Percentiles rank a stretch among this genome's conserved stretches.
Conservation (phyloP, 225 moss, liverwort and hornwort species). For the Polytrichum formosum region DNA sequence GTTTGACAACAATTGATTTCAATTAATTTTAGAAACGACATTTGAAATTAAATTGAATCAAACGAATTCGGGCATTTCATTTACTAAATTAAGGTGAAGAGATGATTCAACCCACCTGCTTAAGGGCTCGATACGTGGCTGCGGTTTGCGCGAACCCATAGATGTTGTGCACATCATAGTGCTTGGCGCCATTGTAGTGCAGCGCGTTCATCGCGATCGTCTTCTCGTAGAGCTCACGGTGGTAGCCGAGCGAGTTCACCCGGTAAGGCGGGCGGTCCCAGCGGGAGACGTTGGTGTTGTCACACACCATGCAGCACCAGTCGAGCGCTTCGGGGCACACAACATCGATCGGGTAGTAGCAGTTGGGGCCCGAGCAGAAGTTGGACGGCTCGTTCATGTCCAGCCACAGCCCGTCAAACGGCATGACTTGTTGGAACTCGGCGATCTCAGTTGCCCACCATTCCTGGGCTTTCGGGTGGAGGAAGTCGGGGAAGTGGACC, state of each 20-base stretch:
- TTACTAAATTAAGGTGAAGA: neutral
- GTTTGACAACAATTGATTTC: no score
- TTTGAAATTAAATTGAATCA: no score
- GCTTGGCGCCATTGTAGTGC: constrained; percentile 59
- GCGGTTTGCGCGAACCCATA: constrained; percentile 64
- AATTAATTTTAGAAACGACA: no score
- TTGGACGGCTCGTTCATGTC: constrained; percentile 97
- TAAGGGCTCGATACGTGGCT: constrained; percentile 41
- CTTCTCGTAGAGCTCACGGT: constrained; percentile 32
- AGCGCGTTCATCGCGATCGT: constrained; percentile 56
- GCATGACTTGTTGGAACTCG: constrained; percentile 49
- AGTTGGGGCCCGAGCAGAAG: constrained; percentile 62
- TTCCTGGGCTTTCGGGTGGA: constrained; percentile 54
- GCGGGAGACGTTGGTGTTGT: constrained; percentile 47
- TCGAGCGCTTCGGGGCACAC: constrained; percentile 47
- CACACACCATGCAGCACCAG: constrained; percentile 67
- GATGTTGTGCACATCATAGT: constrained; percentile 81
- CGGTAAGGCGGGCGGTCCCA: constrained; percentile 77
- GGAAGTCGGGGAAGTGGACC: constrained; percentile 66
- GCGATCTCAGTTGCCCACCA: constrained; percentile 67
- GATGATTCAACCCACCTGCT: constrained; percentile 23
- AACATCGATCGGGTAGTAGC: constrained; percentile 50
- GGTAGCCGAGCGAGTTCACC: constrained; percentile 28
- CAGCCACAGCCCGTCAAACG: constrained; percentile 82
- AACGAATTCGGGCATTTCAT: no score